These are phyloP conservation scores for Ramicandelaber brevisporus DNA, from an alignment of 192 early-diverging fungal genomes.

Conservation along the genomic window DNA sequence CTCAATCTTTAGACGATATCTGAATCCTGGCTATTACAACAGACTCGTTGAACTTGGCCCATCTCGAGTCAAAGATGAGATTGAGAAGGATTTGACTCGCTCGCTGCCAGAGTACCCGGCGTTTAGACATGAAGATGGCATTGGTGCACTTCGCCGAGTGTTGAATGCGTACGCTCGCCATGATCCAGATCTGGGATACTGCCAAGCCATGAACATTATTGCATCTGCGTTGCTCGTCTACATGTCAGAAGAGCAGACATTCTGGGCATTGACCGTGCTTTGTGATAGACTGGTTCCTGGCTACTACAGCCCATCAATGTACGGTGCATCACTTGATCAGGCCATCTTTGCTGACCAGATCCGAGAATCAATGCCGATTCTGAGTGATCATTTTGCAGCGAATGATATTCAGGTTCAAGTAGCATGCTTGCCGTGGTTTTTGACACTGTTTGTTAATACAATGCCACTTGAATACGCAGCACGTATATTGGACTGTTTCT, in stretches of 20 bases:
- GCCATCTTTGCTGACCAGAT: conserved; percentile 79
- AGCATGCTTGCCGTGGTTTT: conserved; percentile 92
- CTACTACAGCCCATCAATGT: conserved; percentile 96
- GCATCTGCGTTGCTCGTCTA: conserved; percentile 83
- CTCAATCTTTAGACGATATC: conserved; percentile 61
- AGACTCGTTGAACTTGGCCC: conserved; percentile 46
- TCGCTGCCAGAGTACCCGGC: conserved; percentile 83
- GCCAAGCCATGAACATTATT: conserved; percentile 99
- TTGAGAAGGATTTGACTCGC: conserved; percentile 87
- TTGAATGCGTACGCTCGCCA: conserved; percentile 64
- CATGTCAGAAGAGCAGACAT: conserved; percentile 89
- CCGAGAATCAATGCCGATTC: conserved; percentile 71
- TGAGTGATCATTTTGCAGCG: conserved; percentile 58
- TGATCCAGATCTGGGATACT: conserved; percentile 89
- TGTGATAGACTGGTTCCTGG: conserved; percentile 78
- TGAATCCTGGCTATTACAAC: conserved; percentile 65
- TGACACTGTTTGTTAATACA: conserved; percentile 89
- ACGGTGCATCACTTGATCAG: conserved; percentile 88
- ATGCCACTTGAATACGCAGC: conserved; percentile 76
- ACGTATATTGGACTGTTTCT: conserved; percentile 86
- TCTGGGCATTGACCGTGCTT: conserved; percentile 79
- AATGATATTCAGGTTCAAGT: conserved; percentile 88
- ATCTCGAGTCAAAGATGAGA: conserved; percentile 75
- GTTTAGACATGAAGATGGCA: conserved; percentile 77
- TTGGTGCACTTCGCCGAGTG: conserved; percentile 77